Conservation (phyloP, 345 rosid genomes). For the Iberis pinnata region DNA sequence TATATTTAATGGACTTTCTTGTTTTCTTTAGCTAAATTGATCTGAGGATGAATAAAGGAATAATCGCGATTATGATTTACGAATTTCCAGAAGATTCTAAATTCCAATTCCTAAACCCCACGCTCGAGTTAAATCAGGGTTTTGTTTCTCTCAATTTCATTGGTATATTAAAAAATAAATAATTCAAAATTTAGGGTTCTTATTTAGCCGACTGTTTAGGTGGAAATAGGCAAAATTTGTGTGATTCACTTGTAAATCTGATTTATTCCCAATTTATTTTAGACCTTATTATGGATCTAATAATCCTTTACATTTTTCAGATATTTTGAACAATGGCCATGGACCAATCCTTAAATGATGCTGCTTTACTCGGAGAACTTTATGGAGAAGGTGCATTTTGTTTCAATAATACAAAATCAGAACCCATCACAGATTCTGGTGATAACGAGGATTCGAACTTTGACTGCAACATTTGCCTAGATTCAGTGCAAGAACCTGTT, state of each 20-base stretch:
- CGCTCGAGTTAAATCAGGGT: not conserved
- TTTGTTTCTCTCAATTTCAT: not conserved
- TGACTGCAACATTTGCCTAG: slow-evolving; percentile 81
- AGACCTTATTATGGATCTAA: too few species aligned
- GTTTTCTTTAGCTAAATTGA: not conserved
- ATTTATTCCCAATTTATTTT: not conserved
- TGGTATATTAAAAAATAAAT: too few species aligned
- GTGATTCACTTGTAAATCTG: not conserved
- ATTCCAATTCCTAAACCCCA: not conserved
- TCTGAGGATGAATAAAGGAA: not conserved
- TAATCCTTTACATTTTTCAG: too few species aligned
- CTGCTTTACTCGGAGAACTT: slow-evolving; percentile 17
- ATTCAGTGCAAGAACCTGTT: slow-evolving; percentile 73
- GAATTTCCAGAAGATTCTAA: not conserved
- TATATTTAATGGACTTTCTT: not conserved
- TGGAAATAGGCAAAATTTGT: not conserved
- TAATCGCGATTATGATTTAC: not conserved
- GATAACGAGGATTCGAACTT: slow-evolving; percentile 36
- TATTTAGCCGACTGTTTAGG: not conserved
- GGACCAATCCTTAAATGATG: slow-evolving; percentile 33
- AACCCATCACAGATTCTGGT: slow-evolving; percentile 19
- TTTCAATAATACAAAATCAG: slow-evolving; percentile 27
- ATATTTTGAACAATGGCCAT: not conserved
- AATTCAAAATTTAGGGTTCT: slow-evolving; percentile 7
- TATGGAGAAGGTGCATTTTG: slow-evolving; percentile 31